A percentile compares a stretch with the other conserved stretches of the same genome.
Conservation (phyloP, 768 basidiomycete genomes). For the Hydnomerulius pinastri region DNA sequence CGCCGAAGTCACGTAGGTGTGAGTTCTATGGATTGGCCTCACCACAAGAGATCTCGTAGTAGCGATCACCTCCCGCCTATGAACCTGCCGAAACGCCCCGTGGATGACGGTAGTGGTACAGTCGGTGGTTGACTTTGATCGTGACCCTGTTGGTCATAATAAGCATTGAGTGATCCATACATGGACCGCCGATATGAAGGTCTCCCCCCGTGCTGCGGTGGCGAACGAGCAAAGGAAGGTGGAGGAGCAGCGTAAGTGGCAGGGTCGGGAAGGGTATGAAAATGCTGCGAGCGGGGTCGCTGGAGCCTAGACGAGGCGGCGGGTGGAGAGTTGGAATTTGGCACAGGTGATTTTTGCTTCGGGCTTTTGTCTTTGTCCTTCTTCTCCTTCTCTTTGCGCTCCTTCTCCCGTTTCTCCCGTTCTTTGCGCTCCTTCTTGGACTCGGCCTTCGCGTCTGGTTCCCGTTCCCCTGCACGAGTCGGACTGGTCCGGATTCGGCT, state of each 20-base stretch:
- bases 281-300: slow-evolving; percentile 21
- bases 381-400: slow-evolving; percentile 44
- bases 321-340: slow-evolving; percentile 8
- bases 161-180: slow-evolving; percentile 13
- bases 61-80: slow-evolving; percentile 18
- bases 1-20: too few relatives aligned
- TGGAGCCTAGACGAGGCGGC: slow-evolving; percentile 11
- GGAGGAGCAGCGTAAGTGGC: slow-evolving; percentile 40
- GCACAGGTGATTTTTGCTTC: slow-evolving; percentile 2
- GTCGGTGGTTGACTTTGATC: background rate
- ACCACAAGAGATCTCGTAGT: too few relatives aligned
- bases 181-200: slow-evolving; percentile 17
- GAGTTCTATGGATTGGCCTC: too few relatives aligned
- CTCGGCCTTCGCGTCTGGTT: slow-evolving; percentile 8
- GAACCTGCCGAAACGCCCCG: slow-evolving; percentile 24
- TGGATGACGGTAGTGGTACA: background rate
- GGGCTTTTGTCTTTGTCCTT: slow-evolving; percentile 5
- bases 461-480: background rate
- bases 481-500: background rate
- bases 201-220: background rate
- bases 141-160: background rate
- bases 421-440: slow-evolving; percentile 30
- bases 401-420: slow-evolving; percentile 33
- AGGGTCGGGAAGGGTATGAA: slow-evolving; percentile 36
- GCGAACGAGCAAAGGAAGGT: slow-evolving; percentile 17